Evolutionary conservation across 2,329 filamentous ascomycete species (phyloP), one percentile per base, ranked within the genome.

Genomic region (Fusarium subglutinans): DNA sequence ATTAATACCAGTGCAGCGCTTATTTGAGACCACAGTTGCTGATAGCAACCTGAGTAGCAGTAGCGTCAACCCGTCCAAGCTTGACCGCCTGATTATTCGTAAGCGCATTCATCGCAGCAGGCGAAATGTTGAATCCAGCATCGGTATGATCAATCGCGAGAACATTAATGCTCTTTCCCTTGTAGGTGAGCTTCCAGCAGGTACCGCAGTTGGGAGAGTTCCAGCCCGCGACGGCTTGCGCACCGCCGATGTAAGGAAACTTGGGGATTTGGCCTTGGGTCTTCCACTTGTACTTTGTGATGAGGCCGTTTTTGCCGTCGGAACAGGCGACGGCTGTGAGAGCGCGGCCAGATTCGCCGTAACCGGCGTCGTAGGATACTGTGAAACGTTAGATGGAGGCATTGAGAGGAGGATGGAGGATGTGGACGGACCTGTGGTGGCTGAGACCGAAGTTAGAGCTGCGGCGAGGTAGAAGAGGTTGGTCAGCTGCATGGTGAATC

Each of bases 351-450:
- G 80, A 79, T 66, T 91, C 84, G 76, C 95, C 93, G 82, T 94
- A 96, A 79, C 87, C 90, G 15, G 84, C 82, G 82, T 95, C 93
- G 82, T 91, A 96, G 72, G 91, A 92, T 77, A 95, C 92, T 77
- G 1, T 9, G 8, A 10, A 14, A 1, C 18, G 33, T 81, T 78
- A 45, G 47, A 1, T 1, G 20, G 14, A 8, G 24, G 9, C 1
- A 35, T 14, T 35, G 33, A 35, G 6, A 20, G 24, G n/a, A 8
- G 9, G 8, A 14, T 35, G 33, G 22, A 17, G 18, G 4, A 12
- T 6, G 18, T 22, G 14, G 3, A 47, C 65, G 20, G 75, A 83
- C 82, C 81, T 18, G 78, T 77, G 15, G 73, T 68, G 60, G 83
- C 83, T 20, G 81, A 77, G 41, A 79, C 78, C 14, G 81, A 78